A percentile compares a stretch with the other conserved stretches of the same genome.
phyloP scores from a whole-genome alignment of 345 rosid species.

The Turritis glabra region DNA sequence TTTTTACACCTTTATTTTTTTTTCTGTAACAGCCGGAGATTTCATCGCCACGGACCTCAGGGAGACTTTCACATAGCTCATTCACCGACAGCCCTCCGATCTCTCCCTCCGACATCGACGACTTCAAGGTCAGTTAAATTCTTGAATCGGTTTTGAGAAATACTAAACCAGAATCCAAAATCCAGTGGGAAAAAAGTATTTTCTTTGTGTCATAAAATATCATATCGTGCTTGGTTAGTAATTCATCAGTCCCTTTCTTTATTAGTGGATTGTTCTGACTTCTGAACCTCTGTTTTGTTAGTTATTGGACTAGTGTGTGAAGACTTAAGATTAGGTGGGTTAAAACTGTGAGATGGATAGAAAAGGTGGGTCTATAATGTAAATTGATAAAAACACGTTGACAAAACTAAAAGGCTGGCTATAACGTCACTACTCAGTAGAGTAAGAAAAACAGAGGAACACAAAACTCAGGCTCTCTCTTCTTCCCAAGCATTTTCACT shows the following conservation, averaged over 20 bases:
- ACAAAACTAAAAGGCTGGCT: conserved; percentile 29
- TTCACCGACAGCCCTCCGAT: conserved; percentile 98
- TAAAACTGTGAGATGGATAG: background rate
- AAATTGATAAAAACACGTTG: conserved; percentile 36
- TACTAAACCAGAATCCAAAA: conserved; percentile 3
- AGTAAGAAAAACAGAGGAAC: conserved; percentile 34
- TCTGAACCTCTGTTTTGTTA: background rate
- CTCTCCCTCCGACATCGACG: conserved; percentile 91
- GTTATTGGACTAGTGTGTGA: background rate
- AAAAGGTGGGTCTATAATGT: conserved; percentile 28
- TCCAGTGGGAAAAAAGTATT: background rate
- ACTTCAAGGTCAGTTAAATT: conserved; percentile 62
- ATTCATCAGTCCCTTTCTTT: background rate
- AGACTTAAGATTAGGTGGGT: conserved; percentile 11
- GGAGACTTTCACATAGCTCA: conserved; percentile 89
- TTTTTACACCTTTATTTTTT: background rate
- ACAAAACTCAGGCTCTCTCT: conserved; percentile 36
- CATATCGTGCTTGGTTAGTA: background rate
- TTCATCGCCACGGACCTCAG: conserved; percentile 81
- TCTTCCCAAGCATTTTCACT: conserved; percentile 32
- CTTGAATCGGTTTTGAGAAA: conserved; percentile 12
- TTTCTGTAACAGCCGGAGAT: conserved; percentile 28
- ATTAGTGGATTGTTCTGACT: background rate
- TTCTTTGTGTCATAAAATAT: background rate
- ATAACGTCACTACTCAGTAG: background rate